Evolutionary conservation across 106 monocot species (phyloP), one percentile per base, ranked within the genome.

Genomic region (Allium fistulosum): DNA sequence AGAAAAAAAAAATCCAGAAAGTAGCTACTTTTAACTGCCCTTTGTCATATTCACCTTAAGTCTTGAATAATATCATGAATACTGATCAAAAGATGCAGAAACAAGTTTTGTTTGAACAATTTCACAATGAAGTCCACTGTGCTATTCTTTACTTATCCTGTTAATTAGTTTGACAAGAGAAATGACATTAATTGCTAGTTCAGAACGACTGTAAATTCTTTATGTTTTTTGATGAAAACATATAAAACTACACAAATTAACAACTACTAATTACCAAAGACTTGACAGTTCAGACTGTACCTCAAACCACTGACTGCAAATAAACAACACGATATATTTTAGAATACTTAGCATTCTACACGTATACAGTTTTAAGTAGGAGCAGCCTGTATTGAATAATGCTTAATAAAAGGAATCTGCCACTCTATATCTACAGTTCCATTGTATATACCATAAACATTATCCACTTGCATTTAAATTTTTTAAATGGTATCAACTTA

Each of bases 21-120:
- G 60, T 62, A 17, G 49, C 51, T 60, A 7, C 48, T 51, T 11
- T 66, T 57, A 71, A 71, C 71, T 59, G 51, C 59, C 67, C 53
- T 17, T 48, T 48, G 61, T 60, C 67, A 63, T 50, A 27, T 28
- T 28, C 28, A 74, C 26, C 18, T 37, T 27, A 68, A 13, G 46
- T 18, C 45, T 17, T 53, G 10, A 9, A 5, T 16, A 2, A 28
- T 28, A 28, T 28, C 28, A 28, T 28, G 28, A 28, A 28, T 1
- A 28, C 28, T 28, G 28, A 28, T 28, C 3, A 28, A 28, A 28
- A 28, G 28, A 28, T 28, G n/a, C n/a, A n/a, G n/a, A n/a, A n/a
- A n/a, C n/a, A n/a, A n/a, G n/a, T n/a, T n/a, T n/a, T n/a, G n/a
- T n/a, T n/a, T 49, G 53, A 55, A 52, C 1, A 55, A 11, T 37